These are phyloP conservation scores for Jimgerdemannia flammicorona DNA, from an alignment of 192 early-diverging fungal species.

Conservation along the genomic window DNA sequence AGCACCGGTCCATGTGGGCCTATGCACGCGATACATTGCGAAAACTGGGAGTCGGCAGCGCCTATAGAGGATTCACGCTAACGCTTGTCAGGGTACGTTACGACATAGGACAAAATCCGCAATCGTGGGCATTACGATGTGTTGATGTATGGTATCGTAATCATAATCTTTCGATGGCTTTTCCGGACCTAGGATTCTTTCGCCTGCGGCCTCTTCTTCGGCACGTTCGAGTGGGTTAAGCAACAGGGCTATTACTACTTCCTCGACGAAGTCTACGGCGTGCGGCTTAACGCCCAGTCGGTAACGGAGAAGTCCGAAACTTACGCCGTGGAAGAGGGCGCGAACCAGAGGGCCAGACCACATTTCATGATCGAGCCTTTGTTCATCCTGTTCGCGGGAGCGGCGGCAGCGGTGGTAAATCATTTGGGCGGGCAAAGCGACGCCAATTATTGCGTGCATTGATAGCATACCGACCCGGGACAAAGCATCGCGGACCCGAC, in stretches of 20 bases:
- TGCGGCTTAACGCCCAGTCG: constrained; percentile 3
- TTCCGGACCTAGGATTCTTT: constrained; percentile 48
- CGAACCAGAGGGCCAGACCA: constrained; percentile 12
- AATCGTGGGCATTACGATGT: background rate
- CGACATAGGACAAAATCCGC: background rate
- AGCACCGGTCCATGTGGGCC: constrained; percentile 61
- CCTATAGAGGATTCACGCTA: constrained; percentile 51
- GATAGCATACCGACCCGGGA: too few species aligned
- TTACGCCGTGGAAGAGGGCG: background rate
- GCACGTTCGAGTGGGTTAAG: constrained; percentile 72
- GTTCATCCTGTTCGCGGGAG: constrained; percentile 35
- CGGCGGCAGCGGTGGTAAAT: constrained; percentile 30
- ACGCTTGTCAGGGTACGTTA: constrained; percentile 45
- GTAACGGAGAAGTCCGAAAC: background rate
- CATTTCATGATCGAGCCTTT: constrained; percentile 32
- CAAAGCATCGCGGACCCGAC: too few species aligned
- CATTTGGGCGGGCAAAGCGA: background rate
- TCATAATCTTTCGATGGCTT: background rate
- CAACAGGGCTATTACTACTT: constrained; percentile 64
- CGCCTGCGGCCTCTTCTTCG: constrained; percentile 75
- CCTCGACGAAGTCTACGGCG: constrained; percentile 45
- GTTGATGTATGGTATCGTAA: background rate
- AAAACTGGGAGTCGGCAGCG: constrained; percentile 47
- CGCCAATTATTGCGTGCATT: background rate
- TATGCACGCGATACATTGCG: constrained; percentile 60